phyloP scores from a whole-genome alignment of 352 stramenopile genomes.

The Hyaloperonospora brassicae region DNA sequence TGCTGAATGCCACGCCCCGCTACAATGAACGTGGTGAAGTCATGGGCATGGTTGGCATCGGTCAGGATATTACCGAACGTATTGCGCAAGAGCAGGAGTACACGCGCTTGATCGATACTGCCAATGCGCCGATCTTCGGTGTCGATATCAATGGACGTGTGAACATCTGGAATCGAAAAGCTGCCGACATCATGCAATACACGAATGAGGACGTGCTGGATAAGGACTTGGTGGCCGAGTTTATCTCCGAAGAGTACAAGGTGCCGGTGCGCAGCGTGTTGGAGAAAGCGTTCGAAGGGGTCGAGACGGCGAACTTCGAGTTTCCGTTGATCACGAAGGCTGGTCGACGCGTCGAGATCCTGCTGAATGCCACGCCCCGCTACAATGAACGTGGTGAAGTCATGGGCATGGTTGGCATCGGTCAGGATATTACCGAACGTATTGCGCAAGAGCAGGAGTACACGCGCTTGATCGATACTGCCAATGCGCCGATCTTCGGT shows the following conservation, averaged over 20 bases:
- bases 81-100: constrained; percentile 71
- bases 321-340: constrained; percentile 52
- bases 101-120: constrained; percentile 72
- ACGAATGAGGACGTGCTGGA: constrained; percentile 54
- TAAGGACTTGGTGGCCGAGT: constrained; percentile 61
- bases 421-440: constrained; percentile 51
- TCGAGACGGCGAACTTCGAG: constrained; percentile 55
- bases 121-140: constrained; percentile 80
- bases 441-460: constrained; percentile 68
- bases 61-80: constrained; percentile 61
- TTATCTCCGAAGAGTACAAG: constrained; percentile 59
- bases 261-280: constrained; percentile 42
- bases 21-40: constrained; percentile 53
- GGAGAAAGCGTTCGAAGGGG: constrained; percentile 45
- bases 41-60: constrained; percentile 50
- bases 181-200: constrained; percentile 72
- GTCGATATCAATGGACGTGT: constrained; percentile 57
- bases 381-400: constrained; percentile 50
- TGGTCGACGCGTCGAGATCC: constrained; percentile 35
- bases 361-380: constrained; percentile 45
- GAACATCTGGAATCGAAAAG: constrained; percentile 82
- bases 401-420: constrained; percentile 54
- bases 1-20: constrained; percentile 51
- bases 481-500: constrained; percentile 70
- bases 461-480: constrained; percentile 55